A percentile compares a stretch with the other conserved stretches of the same genome.
Conservation (phyloP, 1,284 basidiomycete species). For the Cystobasidium slooffiae region DNA sequence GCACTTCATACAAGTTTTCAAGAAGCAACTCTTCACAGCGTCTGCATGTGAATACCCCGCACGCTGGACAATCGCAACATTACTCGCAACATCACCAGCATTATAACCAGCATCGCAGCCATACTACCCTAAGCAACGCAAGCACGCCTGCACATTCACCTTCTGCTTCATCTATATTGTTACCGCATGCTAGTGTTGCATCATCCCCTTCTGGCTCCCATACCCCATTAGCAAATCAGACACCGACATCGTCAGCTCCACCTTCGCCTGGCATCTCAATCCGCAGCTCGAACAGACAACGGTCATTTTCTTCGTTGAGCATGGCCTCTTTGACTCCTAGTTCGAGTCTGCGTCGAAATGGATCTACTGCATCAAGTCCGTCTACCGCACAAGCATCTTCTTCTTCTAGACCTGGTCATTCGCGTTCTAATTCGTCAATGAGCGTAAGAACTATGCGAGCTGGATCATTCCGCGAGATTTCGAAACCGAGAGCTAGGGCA, state of each 20-base stretch:
- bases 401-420: slow-evolving; percentile 48
- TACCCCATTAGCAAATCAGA: slow-evolving; percentile 6
- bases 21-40: slow-evolving; percentile 9
- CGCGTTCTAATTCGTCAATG: slow-evolving; percentile 51
- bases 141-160: slow-evolving; percentile 9
- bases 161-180: neutral
- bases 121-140: neutral
- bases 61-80: neutral
- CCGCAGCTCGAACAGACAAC: slow-evolving; percentile 15
- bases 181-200: neutral
- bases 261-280: slow-evolving; percentile 23
- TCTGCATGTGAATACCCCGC: neutral
- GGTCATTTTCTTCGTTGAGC: slow-evolving; percentile 49
- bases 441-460: slow-evolving; percentile 47
- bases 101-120: neutral
- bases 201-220: slow-evolving; percentile 7
- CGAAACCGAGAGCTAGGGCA: slow-evolving; percentile 46
- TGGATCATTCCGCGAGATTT: slow-evolving; percentile 49
- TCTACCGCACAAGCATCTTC: neutral
- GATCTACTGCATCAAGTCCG: neutral
- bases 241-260: slow-evolving; percentile 26
- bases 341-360: neutral
- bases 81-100: neutral
- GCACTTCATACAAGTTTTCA: neutral
- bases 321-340: slow-evolving; percentile 30